Evolutionary conservation across 441 rosid species (phyloP).

Genomic region (Adansonia rubrostipa): DNA sequence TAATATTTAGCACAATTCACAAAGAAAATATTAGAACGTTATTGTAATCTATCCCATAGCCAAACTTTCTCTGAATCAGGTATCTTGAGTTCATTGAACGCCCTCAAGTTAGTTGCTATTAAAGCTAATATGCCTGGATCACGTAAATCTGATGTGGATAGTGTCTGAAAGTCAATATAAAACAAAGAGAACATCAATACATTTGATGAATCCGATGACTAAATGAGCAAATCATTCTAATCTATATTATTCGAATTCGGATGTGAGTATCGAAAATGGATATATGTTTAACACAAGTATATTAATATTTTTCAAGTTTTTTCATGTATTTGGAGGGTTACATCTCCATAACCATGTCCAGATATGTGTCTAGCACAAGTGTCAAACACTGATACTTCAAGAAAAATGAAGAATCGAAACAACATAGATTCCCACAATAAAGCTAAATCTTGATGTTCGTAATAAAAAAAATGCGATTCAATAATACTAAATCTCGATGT

Average conservation of each 20-base stretch:
- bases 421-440: not conserved
- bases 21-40: not conserved
- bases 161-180: slow-evolving; percentile 59
- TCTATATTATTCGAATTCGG: too few relatives aligned
- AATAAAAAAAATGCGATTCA: not conserved
- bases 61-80: slow-evolving; percentile 58
- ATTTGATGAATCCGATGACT: not conserved
- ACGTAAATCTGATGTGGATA: slow-evolving; percentile 76
- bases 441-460: not conserved
- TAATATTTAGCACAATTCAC: not conserved
- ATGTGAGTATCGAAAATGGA: too few relatives aligned
- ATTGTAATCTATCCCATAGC: slow-evolving; percentile 82
- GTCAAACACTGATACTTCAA: too few relatives aligned
- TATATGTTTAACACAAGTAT: too few relatives aligned
- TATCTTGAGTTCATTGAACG: slow-evolving; percentile 80
- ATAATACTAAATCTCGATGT: too few relatives aligned
- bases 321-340: too few relatives aligned
- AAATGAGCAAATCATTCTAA: not conserved
- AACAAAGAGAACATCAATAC: not conserved
- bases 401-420: too few relatives aligned
- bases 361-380: too few relatives aligned
- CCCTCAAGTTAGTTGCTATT: slow-evolving; percentile 82
- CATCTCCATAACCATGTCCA: too few relatives aligned
- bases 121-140: slow-evolving; percentile 70
- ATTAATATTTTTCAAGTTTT: too few relatives aligned